Conservation (phyloP, 371 early-diverging fungal species). For the Mortierella sp. region DNA sequence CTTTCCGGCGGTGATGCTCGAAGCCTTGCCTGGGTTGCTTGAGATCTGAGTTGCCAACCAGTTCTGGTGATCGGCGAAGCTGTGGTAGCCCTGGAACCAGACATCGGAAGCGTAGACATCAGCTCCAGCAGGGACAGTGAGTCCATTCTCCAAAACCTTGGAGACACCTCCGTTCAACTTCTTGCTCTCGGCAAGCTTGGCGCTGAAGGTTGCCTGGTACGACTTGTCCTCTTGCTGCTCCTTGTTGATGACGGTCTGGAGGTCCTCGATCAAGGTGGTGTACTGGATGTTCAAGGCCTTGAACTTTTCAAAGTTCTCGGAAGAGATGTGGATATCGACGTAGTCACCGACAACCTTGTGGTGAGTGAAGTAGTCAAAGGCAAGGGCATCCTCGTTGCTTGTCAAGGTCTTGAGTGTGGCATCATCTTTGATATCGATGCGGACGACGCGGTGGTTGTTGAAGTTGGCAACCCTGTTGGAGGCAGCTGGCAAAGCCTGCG, state of each 20-base stretch:
- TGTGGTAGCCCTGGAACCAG: conserved; percentile 47
- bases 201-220: conserved; percentile 4
- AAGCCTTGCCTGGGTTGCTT: conserved; percentile 31
- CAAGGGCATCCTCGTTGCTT: conserved; percentile 22
- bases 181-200: conserved; percentile 11
- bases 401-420: conserved; percentile 34
- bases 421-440: conserved; percentile 29
- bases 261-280: conserved; percentile 28
- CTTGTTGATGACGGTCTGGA: conserved; percentile 27
- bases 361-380: conserved; percentile 48
- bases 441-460: conserved; percentile 40
- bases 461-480: not conserved
- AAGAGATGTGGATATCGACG: conserved; percentile 40
- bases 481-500: conserved; percentile 5
- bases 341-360: conserved; percentile 39
- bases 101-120: conserved; percentile 16
- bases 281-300: conserved; percentile 29
- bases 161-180: not conserved
- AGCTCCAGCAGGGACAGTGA: not conserved
- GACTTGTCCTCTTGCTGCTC: conserved; percentile 22
- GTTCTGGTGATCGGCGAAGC: conserved; percentile 33
- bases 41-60: conserved; percentile 42
- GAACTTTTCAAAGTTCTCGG: conserved; percentile 33
- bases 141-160: not conserved
- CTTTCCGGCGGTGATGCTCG: conserved; percentile 36